Conservation (phyloP, 352 stramenopile species). For the Globisporangium okanoganense region DNA sequence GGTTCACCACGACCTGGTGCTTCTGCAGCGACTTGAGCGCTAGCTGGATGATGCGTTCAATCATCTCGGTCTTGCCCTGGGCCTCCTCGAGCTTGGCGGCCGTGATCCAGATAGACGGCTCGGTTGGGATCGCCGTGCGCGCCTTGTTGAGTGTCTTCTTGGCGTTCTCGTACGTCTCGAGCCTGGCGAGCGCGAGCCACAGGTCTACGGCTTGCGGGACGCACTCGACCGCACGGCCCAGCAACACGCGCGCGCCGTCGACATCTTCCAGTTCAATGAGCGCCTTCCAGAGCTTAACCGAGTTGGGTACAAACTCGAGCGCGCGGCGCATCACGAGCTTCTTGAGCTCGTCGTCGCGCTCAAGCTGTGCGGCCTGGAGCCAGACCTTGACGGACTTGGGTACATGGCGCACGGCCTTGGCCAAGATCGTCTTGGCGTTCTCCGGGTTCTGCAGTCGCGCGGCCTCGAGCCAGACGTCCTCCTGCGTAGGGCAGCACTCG, state of each 20-base stretch:
- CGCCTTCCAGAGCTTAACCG: constrained; percentile 98
- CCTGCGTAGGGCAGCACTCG: constrained; percentile 93
- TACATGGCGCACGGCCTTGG: constrained; percentile 92
- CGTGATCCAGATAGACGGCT: constrained; percentile 98
- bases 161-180: constrained; percentile 99
- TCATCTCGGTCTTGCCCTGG: constrained; percentile 84
- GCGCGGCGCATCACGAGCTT: constrained; percentile 89
- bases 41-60: constrained; percentile 82
- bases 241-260: constrained; percentile 94
- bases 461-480: constrained; percentile 99
- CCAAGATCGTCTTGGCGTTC: constrained; percentile 97
- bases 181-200: constrained; percentile 96
- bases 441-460: constrained; percentile 93
- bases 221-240: constrained; percentile 97
- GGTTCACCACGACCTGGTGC: constrained; percentile 91
- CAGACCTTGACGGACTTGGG: constrained; percentile 95
- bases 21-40: constrained; percentile 88
- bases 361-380: constrained; percentile 94
- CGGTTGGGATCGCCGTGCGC: constrained; percentile 91
- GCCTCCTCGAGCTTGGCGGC: constrained; percentile 98
- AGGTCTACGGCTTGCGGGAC: constrained; percentile 97
- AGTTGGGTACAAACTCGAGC: constrained; percentile 96
- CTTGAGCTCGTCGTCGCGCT: constrained; percentile 85
- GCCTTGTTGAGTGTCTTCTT: constrained; percentile 97
- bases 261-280: constrained; percentile 98